phyloP scores from a whole-genome alignment of 148 eudicot genomes.

The Pharnaceum exiguum region DNA sequence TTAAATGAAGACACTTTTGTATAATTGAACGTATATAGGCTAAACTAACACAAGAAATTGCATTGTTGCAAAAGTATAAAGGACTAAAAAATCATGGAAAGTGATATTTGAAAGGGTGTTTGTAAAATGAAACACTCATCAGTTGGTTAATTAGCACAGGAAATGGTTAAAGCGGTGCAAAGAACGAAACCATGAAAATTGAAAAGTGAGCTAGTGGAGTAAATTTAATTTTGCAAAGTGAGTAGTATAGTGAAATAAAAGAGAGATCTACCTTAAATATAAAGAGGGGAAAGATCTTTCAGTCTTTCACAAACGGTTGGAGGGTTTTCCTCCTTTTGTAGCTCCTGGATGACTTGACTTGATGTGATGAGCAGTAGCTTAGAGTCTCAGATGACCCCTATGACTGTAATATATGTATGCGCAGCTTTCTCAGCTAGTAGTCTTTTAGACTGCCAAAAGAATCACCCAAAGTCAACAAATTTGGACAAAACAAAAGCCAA shows the following conservation, averaged over 20 bases:
- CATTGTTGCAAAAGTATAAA: no score
- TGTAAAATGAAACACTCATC: no score
- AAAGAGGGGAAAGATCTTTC: conserved; percentile 15
- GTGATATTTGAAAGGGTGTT: background rate
- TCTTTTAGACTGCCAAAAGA: conserved; percentile 18
- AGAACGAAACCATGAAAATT: no score
- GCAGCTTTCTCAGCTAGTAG: conserved; percentile 9
- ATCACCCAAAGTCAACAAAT: conserved; percentile 23
- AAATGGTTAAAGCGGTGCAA: no score
- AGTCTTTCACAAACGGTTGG: conserved; percentile 24
- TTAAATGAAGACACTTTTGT: no score
- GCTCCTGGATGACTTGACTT: conserved; percentile 5
- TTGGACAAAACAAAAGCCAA: no score
- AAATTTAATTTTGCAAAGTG: no score
- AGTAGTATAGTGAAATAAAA: background rate
- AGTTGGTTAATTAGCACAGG: no score
- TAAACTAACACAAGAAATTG: no score
- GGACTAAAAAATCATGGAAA: background rate
- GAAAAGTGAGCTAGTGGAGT: no score
- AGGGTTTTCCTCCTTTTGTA: conserved; percentile 10
- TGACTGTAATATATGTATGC: background rate
- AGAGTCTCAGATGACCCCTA: no score
- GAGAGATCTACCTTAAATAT: conserved; percentile 1
- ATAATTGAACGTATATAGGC: no score
- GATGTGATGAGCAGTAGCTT: conserved; percentile 3